These are phyloP conservation scores for Herpetospermum pedunculosum DNA, from an alignment of 306 rosid genomes.

Conservation along the genomic window DNA sequence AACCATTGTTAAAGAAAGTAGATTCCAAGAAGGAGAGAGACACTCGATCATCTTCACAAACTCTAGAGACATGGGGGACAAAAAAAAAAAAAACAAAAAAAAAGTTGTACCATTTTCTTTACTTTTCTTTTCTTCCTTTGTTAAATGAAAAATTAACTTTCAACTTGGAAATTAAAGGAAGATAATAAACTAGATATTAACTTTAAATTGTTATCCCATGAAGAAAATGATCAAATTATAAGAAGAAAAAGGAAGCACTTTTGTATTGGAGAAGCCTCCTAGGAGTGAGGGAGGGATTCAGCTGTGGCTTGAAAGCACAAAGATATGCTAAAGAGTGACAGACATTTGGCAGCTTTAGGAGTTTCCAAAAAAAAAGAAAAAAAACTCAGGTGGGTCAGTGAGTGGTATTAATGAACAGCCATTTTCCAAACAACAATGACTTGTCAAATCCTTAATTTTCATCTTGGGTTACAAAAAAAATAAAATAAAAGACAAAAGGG, in stretches of 20 bases:
- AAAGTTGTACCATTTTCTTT: constrained; percentile 21
- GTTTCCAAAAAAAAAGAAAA: neutral
- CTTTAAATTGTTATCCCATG: constrained; percentile 16
- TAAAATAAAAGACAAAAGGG: constrained; percentile 16
- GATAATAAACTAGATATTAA: constrained; percentile 30
- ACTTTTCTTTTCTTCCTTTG: neutral
- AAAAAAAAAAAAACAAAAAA: constrained; percentile 33
- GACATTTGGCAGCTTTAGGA: constrained; percentile 53
- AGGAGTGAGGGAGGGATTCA: constrained; percentile 61
- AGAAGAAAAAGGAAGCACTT: constrained; percentile 24
- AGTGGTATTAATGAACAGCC: constrained; percentile 11
- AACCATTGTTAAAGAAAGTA: constrained; percentile 25
- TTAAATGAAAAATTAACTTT: constrained; percentile 15
- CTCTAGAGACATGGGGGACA: constrained; percentile 32
- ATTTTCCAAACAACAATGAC: constrained; percentile 7
- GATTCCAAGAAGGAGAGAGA: constrained; percentile 33
- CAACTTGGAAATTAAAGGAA: constrained; percentile 29
- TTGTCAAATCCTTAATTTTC: constrained; percentile 13
- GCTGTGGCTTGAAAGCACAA: constrained; percentile 28
- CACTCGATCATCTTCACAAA: constrained; percentile 31
- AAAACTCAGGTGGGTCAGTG: neutral
- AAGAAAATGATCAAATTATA: constrained; percentile 15
- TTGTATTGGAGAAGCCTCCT: constrained; percentile 70
- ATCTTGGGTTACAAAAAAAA: constrained; percentile 15
- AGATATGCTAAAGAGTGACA: constrained; percentile 38